These are phyloP conservation scores for Volvariella surrecta DNA, from an alignment of 1,284 basidiomycete species.

Conservation along the genomic window DNA sequence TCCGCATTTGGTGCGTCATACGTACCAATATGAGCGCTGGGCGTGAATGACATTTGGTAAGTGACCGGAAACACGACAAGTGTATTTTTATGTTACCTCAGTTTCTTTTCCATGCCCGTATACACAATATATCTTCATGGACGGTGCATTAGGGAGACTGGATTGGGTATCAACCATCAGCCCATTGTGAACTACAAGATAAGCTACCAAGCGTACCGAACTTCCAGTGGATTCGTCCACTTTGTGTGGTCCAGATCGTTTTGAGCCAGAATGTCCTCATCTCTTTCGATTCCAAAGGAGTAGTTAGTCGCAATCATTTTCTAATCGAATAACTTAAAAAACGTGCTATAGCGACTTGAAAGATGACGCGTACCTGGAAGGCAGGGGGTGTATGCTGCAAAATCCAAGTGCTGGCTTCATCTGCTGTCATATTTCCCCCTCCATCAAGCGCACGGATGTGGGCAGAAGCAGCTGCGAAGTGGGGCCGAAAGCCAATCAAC, in stretches of 20 bases:
- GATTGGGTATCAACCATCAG: not conserved
- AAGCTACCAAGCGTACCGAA: slow-evolving; percentile 44
- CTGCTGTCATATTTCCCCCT: slow-evolving; percentile 70
- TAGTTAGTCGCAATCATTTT: slow-evolving; percentile 90
- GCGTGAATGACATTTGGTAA: not conserved
- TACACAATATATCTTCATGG: slow-evolving; percentile 89
- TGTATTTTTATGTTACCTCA: slow-evolving; percentile 91
- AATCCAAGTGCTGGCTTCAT: slow-evolving; percentile 74
- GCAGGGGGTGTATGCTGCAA: slow-evolving; percentile 75
- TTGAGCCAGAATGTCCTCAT: slow-evolving; percentile 51
- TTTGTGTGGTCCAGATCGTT: slow-evolving; percentile 72
- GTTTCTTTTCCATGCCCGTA: slow-evolving; percentile 98
- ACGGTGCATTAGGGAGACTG: slow-evolving; percentile 85
- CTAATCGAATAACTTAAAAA: slow-evolving; percentile 26
- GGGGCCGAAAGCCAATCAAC: slow-evolving; percentile 72
- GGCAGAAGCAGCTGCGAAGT: slow-evolving; percentile 9
- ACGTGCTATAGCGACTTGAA: slow-evolving; percentile 1
- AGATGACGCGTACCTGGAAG: slow-evolving; percentile 55
- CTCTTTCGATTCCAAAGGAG: slow-evolving; percentile 86
- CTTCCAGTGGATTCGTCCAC: slow-evolving; percentile 96
- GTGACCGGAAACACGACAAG: slow-evolving; percentile 61
- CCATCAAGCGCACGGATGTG: slow-evolving; percentile 11
- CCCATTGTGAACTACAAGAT: slow-evolving; percentile 1
- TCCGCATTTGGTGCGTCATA: not conserved
- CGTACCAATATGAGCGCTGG: slow-evolving; percentile 71